Evolutionary conservation across 2,329 filamentous ascomycete genomes (phyloP).

Genomic region (Myriosclerotinia scirpicola): DNA sequence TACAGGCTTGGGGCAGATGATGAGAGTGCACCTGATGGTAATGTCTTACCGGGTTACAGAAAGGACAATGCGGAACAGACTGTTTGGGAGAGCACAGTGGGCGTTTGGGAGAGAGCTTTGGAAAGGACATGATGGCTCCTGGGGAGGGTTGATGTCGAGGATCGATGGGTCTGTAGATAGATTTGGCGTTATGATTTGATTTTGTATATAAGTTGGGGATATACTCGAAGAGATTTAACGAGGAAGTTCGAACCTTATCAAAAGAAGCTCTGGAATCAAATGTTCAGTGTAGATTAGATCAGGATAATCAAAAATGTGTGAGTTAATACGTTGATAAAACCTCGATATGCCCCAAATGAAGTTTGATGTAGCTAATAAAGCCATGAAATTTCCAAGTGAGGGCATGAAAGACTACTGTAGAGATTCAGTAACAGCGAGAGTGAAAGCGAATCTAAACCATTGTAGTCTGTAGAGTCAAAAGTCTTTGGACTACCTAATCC

Average conservation of each 20-base stretch:
- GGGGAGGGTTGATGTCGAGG: background rate
- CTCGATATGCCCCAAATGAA: background rate
- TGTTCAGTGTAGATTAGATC: too few relatives aligned
- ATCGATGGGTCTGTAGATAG: background rate
- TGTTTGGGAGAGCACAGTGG: constrained; percentile 44
- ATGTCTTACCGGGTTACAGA: constrained; percentile 37
- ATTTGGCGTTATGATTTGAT: background rate
- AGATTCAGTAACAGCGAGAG: too few relatives aligned
- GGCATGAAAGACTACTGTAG: too few relatives aligned
- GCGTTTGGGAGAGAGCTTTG: constrained; percentile 41
- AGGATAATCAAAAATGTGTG: too few relatives aligned
- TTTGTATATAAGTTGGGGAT: background rate
- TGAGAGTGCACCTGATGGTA: constrained; percentile 37
- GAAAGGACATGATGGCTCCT: constrained; percentile 23
- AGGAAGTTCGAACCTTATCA: too few relatives aligned
- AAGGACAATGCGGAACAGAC: constrained; percentile 38
- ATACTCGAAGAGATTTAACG: too few relatives aligned
- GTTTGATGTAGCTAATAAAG: too few relatives aligned
- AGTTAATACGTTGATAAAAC: background rate
- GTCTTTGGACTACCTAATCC: background rate
- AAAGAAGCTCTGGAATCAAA: too few relatives aligned
- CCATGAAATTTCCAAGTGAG: too few relatives aligned
- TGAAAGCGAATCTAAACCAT: too few relatives aligned
- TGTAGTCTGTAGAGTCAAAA: too few relatives aligned
- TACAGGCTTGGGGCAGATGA: constrained; percentile 43